Conservation (phyloP, 2,329 filamentous ascomycete genomes). For the Sporothrix variecibatus region DNA sequence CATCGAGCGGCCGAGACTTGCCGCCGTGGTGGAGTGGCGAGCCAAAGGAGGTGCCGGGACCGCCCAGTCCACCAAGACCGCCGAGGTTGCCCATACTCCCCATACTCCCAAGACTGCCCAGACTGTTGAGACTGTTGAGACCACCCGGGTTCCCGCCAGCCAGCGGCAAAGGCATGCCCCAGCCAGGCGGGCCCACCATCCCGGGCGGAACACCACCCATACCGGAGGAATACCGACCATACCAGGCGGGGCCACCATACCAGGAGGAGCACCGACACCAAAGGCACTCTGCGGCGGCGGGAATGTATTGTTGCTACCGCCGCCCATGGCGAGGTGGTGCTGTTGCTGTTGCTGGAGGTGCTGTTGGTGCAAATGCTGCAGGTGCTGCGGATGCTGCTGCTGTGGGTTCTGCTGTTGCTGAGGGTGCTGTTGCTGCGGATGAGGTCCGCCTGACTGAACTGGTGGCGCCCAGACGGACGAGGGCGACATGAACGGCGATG, state of each 20-base stretch:
- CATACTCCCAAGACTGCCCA: background rate
- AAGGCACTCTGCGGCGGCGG: conserved; percentile 11
- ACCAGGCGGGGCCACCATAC: background rate
- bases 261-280: background rate
- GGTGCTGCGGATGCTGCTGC: background rate
- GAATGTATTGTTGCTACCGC: background rate
- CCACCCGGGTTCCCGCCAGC: background rate
- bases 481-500: conserved; percentile 29
- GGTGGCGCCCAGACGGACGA: conserved; percentile 29
- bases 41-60: conserved; percentile 18
- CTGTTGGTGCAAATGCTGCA: background rate
- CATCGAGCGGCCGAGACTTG: conserved; percentile 46
- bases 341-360: conserved; percentile 13
- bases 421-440: background rate
- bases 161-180: conserved; percentile 8
- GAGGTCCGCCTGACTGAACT: background rate
- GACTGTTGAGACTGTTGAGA: background rate
- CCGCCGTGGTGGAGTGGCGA: conserved; percentile 33
- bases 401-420: conserved; percentile 11
- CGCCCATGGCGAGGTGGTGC: background rate
- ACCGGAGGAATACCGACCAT: background rate
- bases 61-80: background rate
- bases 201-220: conserved; percentile 4
- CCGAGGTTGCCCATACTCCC: conserved; percentile 8
- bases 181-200: conserved; percentile 11